Evolutionary conservation across 2,329 filamentous ascomycete genomes (phyloP).

Genomic region (Graphium sp.): DNA sequence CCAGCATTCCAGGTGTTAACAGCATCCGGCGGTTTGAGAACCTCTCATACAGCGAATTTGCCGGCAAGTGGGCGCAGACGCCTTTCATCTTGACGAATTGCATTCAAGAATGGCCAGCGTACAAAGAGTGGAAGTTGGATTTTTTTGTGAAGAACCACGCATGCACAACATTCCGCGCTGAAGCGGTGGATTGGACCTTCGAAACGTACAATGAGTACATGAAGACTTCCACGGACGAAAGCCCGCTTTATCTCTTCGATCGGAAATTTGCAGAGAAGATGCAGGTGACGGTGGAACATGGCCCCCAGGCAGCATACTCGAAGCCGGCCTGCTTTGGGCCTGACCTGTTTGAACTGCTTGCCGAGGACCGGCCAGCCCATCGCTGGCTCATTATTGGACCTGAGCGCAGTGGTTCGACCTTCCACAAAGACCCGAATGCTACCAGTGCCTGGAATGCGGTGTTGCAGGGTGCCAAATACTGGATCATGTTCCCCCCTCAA

Average conservation of each 20-base stretch:
- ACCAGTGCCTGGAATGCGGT: constrained; percentile 90
- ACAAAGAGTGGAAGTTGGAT: constrained; percentile 56
- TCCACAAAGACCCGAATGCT: constrained; percentile 69
- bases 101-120: constrained; percentile 69
- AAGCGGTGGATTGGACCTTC: constrained; percentile 85
- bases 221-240: constrained; percentile 65
- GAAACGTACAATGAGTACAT: constrained; percentile 73
- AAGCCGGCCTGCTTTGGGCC: constrained; percentile 70
- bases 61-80: constrained; percentile 54
- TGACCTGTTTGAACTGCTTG: constrained; percentile 71
- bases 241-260: constrained; percentile 86
- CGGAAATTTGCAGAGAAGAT: constrained; percentile 78
- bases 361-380: constrained; percentile 63
- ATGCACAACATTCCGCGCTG: constrained; percentile 62
- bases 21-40: constrained; percentile 53
- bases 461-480: constrained; percentile 80
- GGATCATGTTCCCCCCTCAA: constrained; percentile 90
- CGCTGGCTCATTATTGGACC: constrained; percentile 90
- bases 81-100: constrained; percentile 79
- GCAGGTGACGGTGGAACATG: constrained; percentile 42
- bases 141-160: constrained; percentile 46
- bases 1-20: constrained; percentile 57
- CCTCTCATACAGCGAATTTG: constrained; percentile 58
- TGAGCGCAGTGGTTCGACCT: constrained; percentile 75
- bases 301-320: constrained; percentile 47